phyloP scores from a whole-genome alignment of 805 yeast genomes.

The Metschnikowia aberdeeniae region DNA sequence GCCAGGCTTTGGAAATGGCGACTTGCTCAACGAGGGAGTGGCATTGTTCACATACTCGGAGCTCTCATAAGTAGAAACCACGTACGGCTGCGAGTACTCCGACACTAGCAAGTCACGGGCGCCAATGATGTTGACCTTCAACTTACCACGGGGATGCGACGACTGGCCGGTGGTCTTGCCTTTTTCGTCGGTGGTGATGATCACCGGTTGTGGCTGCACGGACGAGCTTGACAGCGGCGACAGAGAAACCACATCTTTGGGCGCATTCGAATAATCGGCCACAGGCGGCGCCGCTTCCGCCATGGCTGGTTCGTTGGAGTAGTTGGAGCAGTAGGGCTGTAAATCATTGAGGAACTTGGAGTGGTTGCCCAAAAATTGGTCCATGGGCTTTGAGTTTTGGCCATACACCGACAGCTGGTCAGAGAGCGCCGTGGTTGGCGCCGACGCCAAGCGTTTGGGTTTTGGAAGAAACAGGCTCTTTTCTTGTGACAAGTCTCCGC shows the following conservation, averaged over 20 bases:
- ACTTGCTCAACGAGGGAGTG: slow-evolving; percentile 48
- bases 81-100: slow-evolving; percentile 69
- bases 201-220: slow-evolving; percentile 21
- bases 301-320: slow-evolving; percentile 1
- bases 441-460: slow-evolving; percentile 38
- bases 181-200: slow-evolving; percentile 41
- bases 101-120: slow-evolving; percentile 66
- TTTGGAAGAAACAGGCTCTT: slow-evolving; percentile 29
- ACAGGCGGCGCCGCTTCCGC: not conserved
- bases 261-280: not conserved
- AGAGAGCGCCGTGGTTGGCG: slow-evolving; percentile 69
- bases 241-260: slow-evolving; percentile 1
- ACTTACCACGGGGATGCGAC: slow-evolving; percentile 69
- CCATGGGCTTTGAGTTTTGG: slow-evolving; percentile 39
- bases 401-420: slow-evolving; percentile 64
- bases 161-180: slow-evolving; percentile 31
- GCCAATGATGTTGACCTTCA: slow-evolving; percentile 75
- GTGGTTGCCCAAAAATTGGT: not conserved
- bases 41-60: slow-evolving; percentile 86
- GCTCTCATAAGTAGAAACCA: slow-evolving; percentile 87
- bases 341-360: slow-evolving; percentile 14
- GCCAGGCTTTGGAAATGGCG: slow-evolving; percentile 20
- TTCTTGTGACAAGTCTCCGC: not conserved
- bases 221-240: slow-evolving; percentile 12
- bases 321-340: slow-evolving; percentile 19